Percentiles rank a stretch among this genome's conserved stretches.
Conservation (phyloP, 129 eudicot genomes). For the Flaveria ramosissima region DNA sequence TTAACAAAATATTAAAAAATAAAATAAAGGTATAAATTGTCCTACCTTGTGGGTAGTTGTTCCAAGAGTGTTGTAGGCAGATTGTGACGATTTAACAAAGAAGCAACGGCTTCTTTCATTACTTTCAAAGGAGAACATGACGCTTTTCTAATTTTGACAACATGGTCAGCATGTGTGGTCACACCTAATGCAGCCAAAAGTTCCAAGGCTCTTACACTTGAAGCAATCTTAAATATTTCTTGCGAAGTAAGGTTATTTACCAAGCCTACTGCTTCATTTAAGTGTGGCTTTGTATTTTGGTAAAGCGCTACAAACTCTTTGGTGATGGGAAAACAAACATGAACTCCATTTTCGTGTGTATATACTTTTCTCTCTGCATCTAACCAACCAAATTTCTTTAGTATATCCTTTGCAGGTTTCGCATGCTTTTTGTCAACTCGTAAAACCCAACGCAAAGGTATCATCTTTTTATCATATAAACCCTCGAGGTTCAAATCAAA, state of each 20-base stretch:
- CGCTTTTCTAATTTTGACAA: constrained; percentile 58
- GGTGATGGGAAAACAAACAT: constrained; percentile 77
- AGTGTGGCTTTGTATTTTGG: constrained; percentile 32
- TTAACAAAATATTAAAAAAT: background rate
- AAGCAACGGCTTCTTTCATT: constrained; percentile 67
- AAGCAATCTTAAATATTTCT: constrained; percentile 40
- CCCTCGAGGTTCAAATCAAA: constrained; percentile 34
- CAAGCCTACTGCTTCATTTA: constrained; percentile 32
- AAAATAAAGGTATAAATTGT: background rate
- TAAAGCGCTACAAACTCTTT: constrained; percentile 53
- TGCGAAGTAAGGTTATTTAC: constrained; percentile 26
- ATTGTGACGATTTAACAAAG: constrained; percentile 53
- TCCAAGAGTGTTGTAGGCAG: constrained; percentile 60
- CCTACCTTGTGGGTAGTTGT: constrained; percentile 79
- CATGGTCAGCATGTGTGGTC: constrained; percentile 55
- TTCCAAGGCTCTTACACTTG: constrained; percentile 51
- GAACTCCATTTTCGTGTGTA: constrained; percentile 55
- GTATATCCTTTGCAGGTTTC: constrained; percentile 70
- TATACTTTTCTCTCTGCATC: constrained; percentile 82
- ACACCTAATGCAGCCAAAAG: constrained; percentile 59
- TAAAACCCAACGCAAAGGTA: constrained; percentile 54
- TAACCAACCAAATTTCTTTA: constrained; percentile 89
- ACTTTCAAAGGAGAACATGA: constrained; percentile 63
- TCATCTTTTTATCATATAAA: constrained; percentile 31
- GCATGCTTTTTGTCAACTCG: constrained; percentile 68